Base-by-base conservation (phyloP, 2,329 filamentous ascomycete genomes). In the Fusarium falciforme region DNA sequence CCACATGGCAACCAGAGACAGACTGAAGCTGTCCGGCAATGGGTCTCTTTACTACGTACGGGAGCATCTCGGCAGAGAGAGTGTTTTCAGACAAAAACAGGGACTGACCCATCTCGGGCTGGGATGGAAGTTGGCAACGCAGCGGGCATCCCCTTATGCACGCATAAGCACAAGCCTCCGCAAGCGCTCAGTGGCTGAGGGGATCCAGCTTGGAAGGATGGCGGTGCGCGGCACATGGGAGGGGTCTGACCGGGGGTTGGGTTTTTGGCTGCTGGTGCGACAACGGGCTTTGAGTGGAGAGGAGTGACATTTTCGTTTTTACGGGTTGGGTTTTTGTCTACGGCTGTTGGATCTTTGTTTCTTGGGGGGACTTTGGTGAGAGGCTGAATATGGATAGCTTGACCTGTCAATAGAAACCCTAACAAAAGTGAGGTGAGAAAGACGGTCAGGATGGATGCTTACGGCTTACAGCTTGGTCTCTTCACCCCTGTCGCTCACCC, bases 161-260 rank as follows among this genome's bases (percentile, higher is more conserved):
- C 36, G 58, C 64, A 67, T 67, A 64, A 67, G 65, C 65, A 62
- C 65, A 67, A 64, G 60, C 65, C 52, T 63, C 49, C 33, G 42
- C 60, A 62, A 62, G 44, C 63, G 55, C 42, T 52, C 55, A 52
- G 64, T 67, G 64, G 64, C 64, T 67, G 64, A 66, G 59, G 31
- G 42, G 25, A n/a, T 31, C 29, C 29, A 31, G 29, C 29, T 31
- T 31, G 38, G 42, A 29, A 54, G 47, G 29, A 57, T 54, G 63
- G 63, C 54, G 40, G 63, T 57, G 61, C 61, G 22, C 22, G 20
- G 25, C 12, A 49, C 9, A 11, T 31, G 20, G 47, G 33, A 12
- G 14, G 20, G 42, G 33, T 22, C 16, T 17, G 60, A 22, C 17
- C 47, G 27, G 47, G 47, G 47, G 47, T n/a, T 52, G 31, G 20